Conservation (phyloP, 169 alveolate genomes). For the Plasmodium knowlesi region DNA sequence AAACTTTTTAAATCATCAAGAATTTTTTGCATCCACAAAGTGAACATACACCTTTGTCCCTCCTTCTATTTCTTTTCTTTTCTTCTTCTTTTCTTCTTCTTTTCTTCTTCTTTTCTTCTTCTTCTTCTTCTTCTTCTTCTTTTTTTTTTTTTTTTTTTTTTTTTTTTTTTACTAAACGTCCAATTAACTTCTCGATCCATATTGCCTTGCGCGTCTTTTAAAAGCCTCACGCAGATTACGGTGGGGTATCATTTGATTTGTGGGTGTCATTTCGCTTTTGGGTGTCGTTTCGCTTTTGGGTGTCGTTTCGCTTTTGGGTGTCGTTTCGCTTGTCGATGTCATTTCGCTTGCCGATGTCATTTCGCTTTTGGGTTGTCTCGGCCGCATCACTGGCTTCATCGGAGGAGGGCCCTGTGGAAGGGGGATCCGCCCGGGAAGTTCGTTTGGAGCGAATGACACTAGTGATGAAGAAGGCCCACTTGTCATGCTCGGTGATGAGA, state of each 20-base stretch:
- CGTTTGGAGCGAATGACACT: not conserved
- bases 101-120: not conserved
- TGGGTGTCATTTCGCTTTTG: not conserved
- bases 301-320: not conserved
- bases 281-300: not conserved
- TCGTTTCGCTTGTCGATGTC: not conserved
- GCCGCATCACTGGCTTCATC: not conserved
- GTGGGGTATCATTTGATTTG: not conserved
- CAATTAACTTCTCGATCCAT: slow-evolving; percentile 16
- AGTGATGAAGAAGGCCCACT: not conserved
- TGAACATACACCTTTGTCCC: not conserved
- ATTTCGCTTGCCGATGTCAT: too few species aligned
- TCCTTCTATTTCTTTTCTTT: not conserved
- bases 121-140: not conserved
- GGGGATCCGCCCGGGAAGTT: not conserved
- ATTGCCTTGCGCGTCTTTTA: slow-evolving; percentile 1
- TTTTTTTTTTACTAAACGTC: slow-evolving; percentile 12
- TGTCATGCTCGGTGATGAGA: slow-evolving; percentile 5
- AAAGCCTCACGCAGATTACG: not conserved
- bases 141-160: not conserved
- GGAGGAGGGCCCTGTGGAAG: not conserved
- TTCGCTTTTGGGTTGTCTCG: too few species aligned
- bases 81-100: slow-evolving; percentile 17
- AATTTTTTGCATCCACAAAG: not conserved
- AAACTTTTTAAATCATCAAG: not conserved